These are phyloP conservation scores for Chaetoceros muelleri DNA, from an alignment of 108 stramenopile species.

Conservation along the genomic window DNA sequence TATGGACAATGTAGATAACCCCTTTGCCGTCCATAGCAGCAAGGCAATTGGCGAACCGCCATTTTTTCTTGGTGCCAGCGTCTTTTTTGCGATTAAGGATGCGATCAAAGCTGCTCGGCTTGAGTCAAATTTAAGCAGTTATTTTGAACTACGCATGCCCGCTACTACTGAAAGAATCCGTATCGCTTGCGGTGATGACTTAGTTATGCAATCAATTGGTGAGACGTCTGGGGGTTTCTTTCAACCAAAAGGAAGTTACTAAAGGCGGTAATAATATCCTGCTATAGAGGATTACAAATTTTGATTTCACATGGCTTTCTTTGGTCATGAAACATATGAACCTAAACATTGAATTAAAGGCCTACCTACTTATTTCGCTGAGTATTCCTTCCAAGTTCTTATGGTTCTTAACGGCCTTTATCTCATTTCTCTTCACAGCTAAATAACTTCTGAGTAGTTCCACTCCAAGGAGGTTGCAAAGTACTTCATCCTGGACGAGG, in stretches of 20 bases:
- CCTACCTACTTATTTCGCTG: too few relatives aligned
- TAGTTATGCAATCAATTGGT: conserved; percentile 30
- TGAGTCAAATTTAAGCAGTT: conserved; percentile 18
- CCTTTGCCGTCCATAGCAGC: conserved; percentile 87
- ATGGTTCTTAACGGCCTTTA: too few relatives aligned
- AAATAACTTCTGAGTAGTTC: neutral
- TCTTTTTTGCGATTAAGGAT: conserved; percentile 92
- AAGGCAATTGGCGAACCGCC: conserved; percentile 97
- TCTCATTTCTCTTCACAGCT: neutral
- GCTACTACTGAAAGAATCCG: conserved; percentile 83
- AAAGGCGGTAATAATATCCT: neutral
- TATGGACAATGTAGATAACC: conserved; percentile 74
- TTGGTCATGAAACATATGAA: too few relatives aligned
- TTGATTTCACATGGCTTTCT: too few relatives aligned
- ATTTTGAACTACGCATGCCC: conserved; percentile 83
- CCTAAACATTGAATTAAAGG: too few relatives aligned
- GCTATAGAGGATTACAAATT: too few relatives aligned
- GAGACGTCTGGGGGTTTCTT: conserved; percentile 8
- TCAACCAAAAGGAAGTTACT: conserved; percentile 29
- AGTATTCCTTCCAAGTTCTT: too few relatives aligned
- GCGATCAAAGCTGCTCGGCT: conserved; percentile 63
- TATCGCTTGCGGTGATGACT: conserved; percentile 49
- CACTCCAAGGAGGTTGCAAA: neutral
- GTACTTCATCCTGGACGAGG: neutral
- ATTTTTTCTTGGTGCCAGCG: conserved; percentile 79